Conservation (phyloP, 1,139 yeast species). For the Blastobotrys aristatus region DNA sequence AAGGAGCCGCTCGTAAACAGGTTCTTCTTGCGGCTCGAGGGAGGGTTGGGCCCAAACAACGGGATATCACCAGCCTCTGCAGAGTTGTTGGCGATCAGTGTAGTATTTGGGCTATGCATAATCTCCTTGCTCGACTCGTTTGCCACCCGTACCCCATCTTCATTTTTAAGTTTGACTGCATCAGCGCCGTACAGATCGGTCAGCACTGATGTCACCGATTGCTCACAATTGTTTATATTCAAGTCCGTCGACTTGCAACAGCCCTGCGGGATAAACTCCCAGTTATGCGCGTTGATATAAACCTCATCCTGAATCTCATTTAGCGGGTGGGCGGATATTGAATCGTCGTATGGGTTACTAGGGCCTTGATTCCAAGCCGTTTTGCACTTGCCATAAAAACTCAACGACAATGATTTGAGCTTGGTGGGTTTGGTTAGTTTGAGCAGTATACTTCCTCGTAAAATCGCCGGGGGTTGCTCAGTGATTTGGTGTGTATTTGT, state of each 20-base stretch:
- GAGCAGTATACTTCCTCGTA: constrained; percentile 73
- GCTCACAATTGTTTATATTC: constrained; percentile 12
- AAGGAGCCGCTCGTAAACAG: constrained; percentile 10
- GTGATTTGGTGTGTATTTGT: constrained; percentile 5
- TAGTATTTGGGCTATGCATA: constrained; percentile 18
- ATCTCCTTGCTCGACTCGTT: constrained; percentile 17
- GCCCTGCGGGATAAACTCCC: constrained; percentile 33
- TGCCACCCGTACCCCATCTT: constrained; percentile 20
- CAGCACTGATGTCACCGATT: constrained; percentile 27
- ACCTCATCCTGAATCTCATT: constrained; percentile 33
- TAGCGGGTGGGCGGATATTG: constrained; percentile 20
- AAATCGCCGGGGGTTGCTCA: constrained; percentile 64
- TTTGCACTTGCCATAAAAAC: constrained; percentile 61
- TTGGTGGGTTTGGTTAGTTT: constrained; percentile 68
- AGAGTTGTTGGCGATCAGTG: constrained; percentile 13
- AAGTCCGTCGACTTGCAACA: constrained; percentile 17
- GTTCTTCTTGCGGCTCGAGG: constrained; percentile 3
- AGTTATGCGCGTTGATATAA: constrained; percentile 32
- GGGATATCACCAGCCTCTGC: constrained; percentile 12
- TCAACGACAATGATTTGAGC: constrained; percentile 56
- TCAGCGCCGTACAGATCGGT: constrained; percentile 36
- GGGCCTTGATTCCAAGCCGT: constrained; percentile 69
- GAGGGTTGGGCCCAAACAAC: constrained; percentile 8
- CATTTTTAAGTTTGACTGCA: constrained; percentile 26
- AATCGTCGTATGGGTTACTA: constrained; percentile 20